Evolutionary conservation across 2,329 filamentous ascomycete genomes (phyloP).

Genomic region (Penicillium paneum): DNA sequence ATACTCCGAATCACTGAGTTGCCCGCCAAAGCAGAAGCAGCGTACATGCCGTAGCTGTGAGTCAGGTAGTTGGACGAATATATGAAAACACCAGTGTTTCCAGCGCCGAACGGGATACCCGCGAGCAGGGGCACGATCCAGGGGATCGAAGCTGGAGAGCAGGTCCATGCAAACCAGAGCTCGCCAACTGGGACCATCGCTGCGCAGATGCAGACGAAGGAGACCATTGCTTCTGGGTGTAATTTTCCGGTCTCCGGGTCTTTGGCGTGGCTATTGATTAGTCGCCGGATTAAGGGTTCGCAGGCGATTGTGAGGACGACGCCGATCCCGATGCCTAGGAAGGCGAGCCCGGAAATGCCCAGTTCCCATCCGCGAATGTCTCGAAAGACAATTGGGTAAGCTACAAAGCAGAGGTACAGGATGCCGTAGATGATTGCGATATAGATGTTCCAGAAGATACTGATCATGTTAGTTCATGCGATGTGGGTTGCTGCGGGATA

Average conservation of each 20-base stretch:
- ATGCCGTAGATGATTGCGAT: constrained; percentile 79
- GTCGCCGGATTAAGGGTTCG: constrained; percentile 67
- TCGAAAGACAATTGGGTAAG: constrained; percentile 80
- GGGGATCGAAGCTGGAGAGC: constrained; percentile 70
- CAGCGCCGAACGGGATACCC: constrained; percentile 73
- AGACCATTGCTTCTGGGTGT: constrained; percentile 75
- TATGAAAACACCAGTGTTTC: constrained; percentile 76
- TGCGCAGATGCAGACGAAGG: constrained; percentile 73
- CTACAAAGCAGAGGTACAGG: constrained; percentile 85
- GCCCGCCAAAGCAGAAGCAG: constrained; percentile 74
- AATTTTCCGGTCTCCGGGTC: constrained; percentile 72
- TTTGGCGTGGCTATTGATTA: constrained; percentile 72
- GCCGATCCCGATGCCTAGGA: constrained; percentile 67
- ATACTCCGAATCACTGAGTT: constrained; percentile 71
- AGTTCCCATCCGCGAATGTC: constrained; percentile 72
- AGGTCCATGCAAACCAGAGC: constrained; percentile 86
- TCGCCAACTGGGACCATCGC: constrained; percentile 73
- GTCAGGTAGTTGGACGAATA: constrained; percentile 79
- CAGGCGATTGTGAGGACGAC: constrained; percentile 50
- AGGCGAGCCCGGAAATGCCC: constrained; percentile 71
- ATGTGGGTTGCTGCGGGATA: background rate
- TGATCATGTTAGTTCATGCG: constrained; percentile 29
- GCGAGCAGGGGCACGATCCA: constrained; percentile 78
- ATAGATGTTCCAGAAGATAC: constrained; percentile 71
- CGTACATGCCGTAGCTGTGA: constrained; percentile 74